Conservation (phyloP, 1,284 basidiomycete species). For the Austropuccinia psidii region DNA sequence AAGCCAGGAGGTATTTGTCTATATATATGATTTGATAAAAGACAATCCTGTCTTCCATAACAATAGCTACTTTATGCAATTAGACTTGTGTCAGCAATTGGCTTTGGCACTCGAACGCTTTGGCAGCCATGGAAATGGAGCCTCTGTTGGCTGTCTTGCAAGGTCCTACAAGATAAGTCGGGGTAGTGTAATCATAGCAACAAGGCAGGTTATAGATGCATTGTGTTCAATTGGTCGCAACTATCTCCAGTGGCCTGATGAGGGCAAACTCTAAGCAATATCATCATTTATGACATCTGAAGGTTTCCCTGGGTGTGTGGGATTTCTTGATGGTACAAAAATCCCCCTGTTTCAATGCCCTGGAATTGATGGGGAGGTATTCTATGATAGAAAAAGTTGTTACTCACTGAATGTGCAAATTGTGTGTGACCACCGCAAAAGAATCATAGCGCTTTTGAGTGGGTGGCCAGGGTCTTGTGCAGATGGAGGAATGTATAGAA, state of each 20-base stretch:
- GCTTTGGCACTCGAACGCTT: background rate
- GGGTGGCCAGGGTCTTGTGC: background rate
- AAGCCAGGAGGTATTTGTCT: background rate
- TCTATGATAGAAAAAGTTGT: background rate
- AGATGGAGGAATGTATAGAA: background rate
- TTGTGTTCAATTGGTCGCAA: no score
- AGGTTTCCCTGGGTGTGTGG: background rate
- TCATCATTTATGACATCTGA: background rate
- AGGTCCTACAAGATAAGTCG: background rate
- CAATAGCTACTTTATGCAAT: background rate
- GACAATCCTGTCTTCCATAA: background rate
- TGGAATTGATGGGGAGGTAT: background rate
- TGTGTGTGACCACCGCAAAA: background rate
- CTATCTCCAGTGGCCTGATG: background rate
- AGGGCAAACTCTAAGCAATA: background rate
- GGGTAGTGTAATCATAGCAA: background rate
- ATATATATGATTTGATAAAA: background rate
- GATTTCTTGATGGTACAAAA: background rate
- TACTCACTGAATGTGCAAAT: background rate
- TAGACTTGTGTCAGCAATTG: background rate
- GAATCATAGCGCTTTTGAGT: background rate
- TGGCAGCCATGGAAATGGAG: background rate
- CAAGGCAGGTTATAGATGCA: background rate
- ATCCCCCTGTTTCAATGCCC: background rate
- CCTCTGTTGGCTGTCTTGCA: background rate